phyloP scores from a whole-genome alignment of 2,329 filamentous ascomycete species.

The Keithomyces neogunnii region DNA sequence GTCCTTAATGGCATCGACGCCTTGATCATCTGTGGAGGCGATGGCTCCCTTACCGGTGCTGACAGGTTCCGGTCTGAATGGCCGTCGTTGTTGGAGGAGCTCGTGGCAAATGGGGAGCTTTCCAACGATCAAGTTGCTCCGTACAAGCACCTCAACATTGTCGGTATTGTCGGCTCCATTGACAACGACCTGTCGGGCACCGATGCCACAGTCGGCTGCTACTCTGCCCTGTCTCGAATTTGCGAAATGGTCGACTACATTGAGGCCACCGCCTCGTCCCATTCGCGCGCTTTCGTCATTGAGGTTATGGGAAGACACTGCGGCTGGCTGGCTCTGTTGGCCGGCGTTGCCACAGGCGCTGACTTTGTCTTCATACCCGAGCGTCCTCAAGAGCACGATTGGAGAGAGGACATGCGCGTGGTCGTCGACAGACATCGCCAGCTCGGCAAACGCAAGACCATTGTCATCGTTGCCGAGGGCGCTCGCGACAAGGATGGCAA shows the following conservation, averaged over 20 bases:
- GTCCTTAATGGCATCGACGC: constrained; percentile 88
- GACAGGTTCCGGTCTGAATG: constrained; percentile 90
- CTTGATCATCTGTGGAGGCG: constrained; percentile 92
- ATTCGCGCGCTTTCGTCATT: constrained; percentile 93
- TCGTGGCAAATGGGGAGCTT: constrained; percentile 67
- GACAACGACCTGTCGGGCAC: constrained; percentile 98
- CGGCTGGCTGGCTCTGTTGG: constrained; percentile 94
- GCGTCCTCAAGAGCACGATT: constrained; percentile 77
- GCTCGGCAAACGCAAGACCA: constrained; percentile 92
- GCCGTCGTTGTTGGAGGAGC: constrained; percentile 78
- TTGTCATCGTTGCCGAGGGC: constrained; percentile 95
- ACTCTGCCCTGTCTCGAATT: constrained; percentile 85
- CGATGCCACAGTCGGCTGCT: constrained; percentile 94
- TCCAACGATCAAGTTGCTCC: constrained; percentile 62
- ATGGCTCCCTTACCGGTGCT: constrained; percentile 90
- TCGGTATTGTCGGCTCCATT: constrained; percentile 92
- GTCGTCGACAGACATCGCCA: constrained; percentile 75
- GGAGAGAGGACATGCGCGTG: constrained; percentile 79
- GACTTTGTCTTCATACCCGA: constrained; percentile 98
- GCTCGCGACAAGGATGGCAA: constrained; percentile 77
- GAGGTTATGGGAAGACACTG: constrained; percentile 99
- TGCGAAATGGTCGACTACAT: constrained; percentile 96
- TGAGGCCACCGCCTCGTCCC: constrained; percentile 87
- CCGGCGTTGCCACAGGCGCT: constrained; percentile 86
- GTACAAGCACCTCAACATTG: constrained; percentile 86